These are phyloP conservation scores for Syzygium aqueum DNA, from an alignment of 345 rosid genomes.

Conservation along the genomic window DNA sequence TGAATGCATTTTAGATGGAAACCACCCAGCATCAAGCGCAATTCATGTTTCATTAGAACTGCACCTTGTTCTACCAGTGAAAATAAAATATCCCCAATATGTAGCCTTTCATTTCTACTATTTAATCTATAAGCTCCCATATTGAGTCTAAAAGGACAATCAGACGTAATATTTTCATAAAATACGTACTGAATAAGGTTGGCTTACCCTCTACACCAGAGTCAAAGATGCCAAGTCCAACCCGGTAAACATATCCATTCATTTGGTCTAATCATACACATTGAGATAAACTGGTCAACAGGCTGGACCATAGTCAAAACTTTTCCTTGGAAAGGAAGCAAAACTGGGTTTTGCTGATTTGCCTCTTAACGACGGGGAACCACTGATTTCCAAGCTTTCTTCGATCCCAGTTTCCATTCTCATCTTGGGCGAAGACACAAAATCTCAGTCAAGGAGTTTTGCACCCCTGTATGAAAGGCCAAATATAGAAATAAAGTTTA, in stretches of 20 bases:
- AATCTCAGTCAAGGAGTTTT: background rate
- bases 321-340: conserved; percentile 62
- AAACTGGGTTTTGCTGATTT: conserved; percentile 49
- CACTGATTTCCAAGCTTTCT: conserved; percentile 54
- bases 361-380: conserved; percentile 36
- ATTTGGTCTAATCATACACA: conserved; percentile 76
- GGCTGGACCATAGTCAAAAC: conserved; percentile 48
- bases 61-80: background rate
- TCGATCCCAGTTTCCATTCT: conserved; percentile 48
- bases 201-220: conserved; percentile 90
- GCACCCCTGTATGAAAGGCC: background rate
- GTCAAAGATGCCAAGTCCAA: conserved; percentile 89
- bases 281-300: conserved; percentile 73
- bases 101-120: background rate
- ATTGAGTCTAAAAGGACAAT: background rate
- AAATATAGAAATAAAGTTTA: background rate
- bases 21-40: background rate
- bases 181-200: background rate
- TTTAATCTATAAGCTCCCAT: background rate
- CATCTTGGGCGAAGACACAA: conserved; percentile 7
- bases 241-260: conserved; percentile 85
- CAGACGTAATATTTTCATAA: background rate
- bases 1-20: background rate
- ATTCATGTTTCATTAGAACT: background rate
- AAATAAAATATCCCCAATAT: background rate